Percentiles rank a stretch among this genome's conserved stretches.
Evolutionary conservation across 2,329 filamentous ascomycete species (phyloP).

Genomic region (Hymenotorrendiella dingleyae): DNA sequence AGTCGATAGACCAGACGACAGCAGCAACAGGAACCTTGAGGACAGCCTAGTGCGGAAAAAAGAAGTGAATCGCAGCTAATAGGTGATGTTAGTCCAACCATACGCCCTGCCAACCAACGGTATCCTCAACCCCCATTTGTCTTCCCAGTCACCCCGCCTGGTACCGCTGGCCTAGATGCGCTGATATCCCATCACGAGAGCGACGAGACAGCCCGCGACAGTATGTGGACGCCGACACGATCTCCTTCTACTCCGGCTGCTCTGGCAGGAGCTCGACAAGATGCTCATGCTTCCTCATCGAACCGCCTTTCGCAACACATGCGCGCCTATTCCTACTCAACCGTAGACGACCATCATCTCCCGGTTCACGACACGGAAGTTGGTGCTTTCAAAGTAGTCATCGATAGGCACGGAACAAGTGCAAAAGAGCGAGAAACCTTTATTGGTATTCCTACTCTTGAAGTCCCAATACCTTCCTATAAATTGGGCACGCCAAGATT

Average conservation of each 20-base stretch:
- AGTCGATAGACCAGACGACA: no score
- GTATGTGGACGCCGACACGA: slow-evolving; percentile 28
- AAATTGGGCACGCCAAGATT: slow-evolving; percentile 78
- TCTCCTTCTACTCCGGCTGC: slow-evolving; percentile 33
- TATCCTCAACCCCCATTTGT: slow-evolving; percentile 55
- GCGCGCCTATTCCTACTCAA: slow-evolving; percentile 72
- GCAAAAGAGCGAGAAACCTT: slow-evolving; percentile 50
- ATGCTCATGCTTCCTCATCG: slow-evolving; percentile 4
- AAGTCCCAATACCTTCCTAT: slow-evolving; percentile 78
- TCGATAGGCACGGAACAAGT: slow-evolving; percentile 62
- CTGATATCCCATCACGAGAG: slow-evolving; percentile 30
- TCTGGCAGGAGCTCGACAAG: slow-evolving; percentile 33
- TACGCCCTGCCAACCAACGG: slow-evolving; percentile 55
- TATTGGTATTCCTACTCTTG: slow-evolving; percentile 50
- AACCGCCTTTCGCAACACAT: slow-evolving; percentile 37
- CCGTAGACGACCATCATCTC: slow-evolving; percentile 57
- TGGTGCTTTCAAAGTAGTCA: slow-evolving; percentile 73
- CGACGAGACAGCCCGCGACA: slow-evolving; percentile 24
- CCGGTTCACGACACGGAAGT: slow-evolving; percentile 48
- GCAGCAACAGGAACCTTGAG: no score
- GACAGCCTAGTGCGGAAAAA: no score
- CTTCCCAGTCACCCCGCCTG: slow-evolving; percentile 56
- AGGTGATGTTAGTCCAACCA: slow-evolving; percentile 44
- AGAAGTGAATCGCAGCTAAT: slow-evolving; percentile 17
- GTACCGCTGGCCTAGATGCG: slow-evolving; percentile 50